phyloP scores from a whole-genome alignment of 805 yeast genomes.

The Yamadazyma sp. region DNA sequence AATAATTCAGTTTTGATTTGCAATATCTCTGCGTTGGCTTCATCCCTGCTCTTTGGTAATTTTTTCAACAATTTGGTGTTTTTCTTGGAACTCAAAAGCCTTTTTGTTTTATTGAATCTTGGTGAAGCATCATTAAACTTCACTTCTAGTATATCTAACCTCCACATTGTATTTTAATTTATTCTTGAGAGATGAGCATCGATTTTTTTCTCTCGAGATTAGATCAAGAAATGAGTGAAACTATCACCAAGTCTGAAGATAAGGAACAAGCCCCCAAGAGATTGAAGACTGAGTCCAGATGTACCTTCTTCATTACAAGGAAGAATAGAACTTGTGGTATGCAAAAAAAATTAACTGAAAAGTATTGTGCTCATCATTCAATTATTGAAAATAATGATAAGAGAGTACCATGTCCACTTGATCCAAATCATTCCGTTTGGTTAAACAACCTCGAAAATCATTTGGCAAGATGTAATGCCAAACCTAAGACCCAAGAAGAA shows the following conservation, averaged over 20 bases:
- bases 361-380: conserved; percentile 65
- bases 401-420: conserved; percentile 74
- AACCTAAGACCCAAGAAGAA: conserved; percentile 21
- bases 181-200: conserved; percentile 14
- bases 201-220: conserved; percentile 1
- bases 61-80: conserved; percentile 39
- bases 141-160: conserved; percentile 54
- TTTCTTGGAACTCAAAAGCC: conserved; percentile 43
- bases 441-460: conserved; percentile 53
- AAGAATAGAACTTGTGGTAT: conserved; percentile 60
- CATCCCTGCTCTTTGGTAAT: conserved; percentile 38
- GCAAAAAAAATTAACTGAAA: conserved; percentile 48
- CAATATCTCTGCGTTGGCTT: conserved; percentile 44
- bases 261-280: background rate
- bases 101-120: conserved; percentile 48
- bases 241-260: background rate
- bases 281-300: conserved; percentile 16
- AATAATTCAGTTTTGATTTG: conserved; percentile 45
- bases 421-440: conserved; percentile 74
- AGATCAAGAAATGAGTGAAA: too few species aligned
- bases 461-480: conserved; percentile 57
- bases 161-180: conserved; percentile 29
- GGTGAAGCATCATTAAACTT: conserved; percentile 43
- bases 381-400: conserved; percentile 19
- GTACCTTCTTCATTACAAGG: conserved; percentile 47